Conservation (phyloP, 768 basidiomycete genomes). For the Calocybe gangraenosa region DNA sequence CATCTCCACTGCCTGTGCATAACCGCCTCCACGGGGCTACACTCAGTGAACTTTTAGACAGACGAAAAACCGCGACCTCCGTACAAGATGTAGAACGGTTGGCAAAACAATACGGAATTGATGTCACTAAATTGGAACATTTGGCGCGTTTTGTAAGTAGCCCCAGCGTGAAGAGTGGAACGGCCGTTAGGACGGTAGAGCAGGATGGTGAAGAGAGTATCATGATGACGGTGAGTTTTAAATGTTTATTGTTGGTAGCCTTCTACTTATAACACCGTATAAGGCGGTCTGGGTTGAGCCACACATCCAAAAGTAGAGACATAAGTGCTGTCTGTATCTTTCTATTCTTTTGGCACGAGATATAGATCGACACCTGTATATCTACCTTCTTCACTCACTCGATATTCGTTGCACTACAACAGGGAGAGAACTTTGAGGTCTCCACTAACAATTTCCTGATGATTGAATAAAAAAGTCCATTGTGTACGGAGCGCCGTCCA, state of each 20-base stretch:
- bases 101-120: slow-evolving; percentile 52
- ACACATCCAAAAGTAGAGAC: neutral
- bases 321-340: no score
- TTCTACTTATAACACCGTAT: no score
- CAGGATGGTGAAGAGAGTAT: slow-evolving; percentile 54
- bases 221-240: slow-evolving; percentile 42
- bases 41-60: slow-evolving; percentile 58
- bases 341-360: no score
- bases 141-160: slow-evolving; percentile 57
- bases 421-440: no score
- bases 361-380: no score
- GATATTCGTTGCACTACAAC: no score
- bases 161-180: slow-evolving; percentile 53
- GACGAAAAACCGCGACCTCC: slow-evolving; percentile 47
- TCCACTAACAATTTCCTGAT: no score
- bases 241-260: no score
- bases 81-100: slow-evolving; percentile 42
- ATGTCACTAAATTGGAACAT: slow-evolving; percentile 44
- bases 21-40: slow-evolving; percentile 53
- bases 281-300: no score
- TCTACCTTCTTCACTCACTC: no score
- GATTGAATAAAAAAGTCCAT: no score
- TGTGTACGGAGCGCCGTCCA: no score
- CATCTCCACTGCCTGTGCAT: slow-evolving; percentile 31
- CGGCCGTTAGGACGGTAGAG: slow-evolving; percentile 38